phyloP scores from a whole-genome alignment of 2,329 filamentous ascomycete species.

The Septoria petroselini region DNA sequence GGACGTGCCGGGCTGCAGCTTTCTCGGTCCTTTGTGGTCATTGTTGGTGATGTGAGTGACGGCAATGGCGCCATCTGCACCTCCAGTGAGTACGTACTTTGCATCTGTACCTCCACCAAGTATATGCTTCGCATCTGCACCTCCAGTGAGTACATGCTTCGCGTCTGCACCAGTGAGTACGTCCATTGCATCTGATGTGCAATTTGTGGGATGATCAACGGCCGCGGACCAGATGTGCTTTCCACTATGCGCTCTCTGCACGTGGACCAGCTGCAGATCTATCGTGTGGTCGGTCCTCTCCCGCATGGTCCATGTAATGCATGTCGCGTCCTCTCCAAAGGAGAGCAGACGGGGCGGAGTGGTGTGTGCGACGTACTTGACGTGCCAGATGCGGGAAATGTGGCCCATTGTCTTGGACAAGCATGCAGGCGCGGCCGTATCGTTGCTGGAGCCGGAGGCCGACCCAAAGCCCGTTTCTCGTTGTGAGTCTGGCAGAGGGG shows the following conservation, averaged over 20 bases:
- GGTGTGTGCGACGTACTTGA: slow-evolving; percentile 44
- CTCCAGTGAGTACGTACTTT: slow-evolving; percentile 61
- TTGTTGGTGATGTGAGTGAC: neutral
- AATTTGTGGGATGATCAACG: neutral
- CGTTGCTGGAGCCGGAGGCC: slow-evolving; percentile 33
- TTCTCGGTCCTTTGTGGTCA: neutral
- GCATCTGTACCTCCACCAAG: slow-evolving; percentile 69
- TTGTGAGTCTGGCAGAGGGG: slow-evolving; percentile 27
- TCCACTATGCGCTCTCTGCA: slow-evolving; percentile 67
- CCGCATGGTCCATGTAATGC: slow-evolving; percentile 59
- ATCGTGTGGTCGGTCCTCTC: slow-evolving; percentile 8
- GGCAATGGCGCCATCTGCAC: slow-evolving; percentile 71
- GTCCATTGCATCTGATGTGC: neutral
- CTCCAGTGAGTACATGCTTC: slow-evolving; percentile 61
- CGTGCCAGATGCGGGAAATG: slow-evolving; percentile 82
- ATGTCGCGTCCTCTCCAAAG: slow-evolving; percentile 79
- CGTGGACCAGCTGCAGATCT: slow-evolving; percentile 53
- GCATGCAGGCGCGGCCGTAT: slow-evolving; percentile 41
- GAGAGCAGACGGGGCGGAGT: slow-evolving; percentile 60
- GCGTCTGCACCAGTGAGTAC: slow-evolving; percentile 74
- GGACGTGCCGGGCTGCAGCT: neutral
- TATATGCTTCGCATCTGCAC: slow-evolving; percentile 61
- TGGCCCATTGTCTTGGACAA: slow-evolving; percentile 81
- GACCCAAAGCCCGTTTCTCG: slow-evolving; percentile 48
- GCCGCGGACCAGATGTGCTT: slow-evolving; percentile 88